A percentile compares a stretch with the other conserved stretches of the same genome.
These are phyloP conservation scores for Ceratobasidium sp. DNA, from an alignment of 1,284 basidiomycete species.

Conservation along the genomic window DNA sequence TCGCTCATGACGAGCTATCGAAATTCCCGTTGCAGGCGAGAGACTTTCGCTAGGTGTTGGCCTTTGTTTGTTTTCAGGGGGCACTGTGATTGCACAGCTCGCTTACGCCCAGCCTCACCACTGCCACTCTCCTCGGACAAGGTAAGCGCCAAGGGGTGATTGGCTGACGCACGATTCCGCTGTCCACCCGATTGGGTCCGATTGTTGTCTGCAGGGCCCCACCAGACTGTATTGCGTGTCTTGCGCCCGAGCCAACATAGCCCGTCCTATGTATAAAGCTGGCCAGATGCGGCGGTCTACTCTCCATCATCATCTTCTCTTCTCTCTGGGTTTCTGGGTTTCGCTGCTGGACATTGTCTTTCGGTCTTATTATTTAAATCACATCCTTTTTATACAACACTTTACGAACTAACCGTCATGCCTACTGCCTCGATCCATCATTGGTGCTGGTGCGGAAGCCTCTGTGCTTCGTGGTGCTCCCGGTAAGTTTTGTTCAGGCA, in stretches of 20 bases:
- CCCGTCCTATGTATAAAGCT: constrained; percentile 15
- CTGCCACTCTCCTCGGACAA: neutral
- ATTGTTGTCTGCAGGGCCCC: neutral
- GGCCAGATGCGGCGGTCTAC: neutral
- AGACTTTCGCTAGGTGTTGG: constrained; percentile 12
- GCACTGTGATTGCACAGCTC: neutral
- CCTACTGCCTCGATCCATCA: constrained; percentile 43
- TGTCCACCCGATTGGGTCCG: neutral
- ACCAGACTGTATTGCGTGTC: constrained; percentile 20
- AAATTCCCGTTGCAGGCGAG: neutral
- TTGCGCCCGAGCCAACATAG: constrained; percentile 15
- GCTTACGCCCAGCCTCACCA: neutral
- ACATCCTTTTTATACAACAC: neutral
- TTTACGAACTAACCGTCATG: constrained; percentile 27
- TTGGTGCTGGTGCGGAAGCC: constrained; percentile 42
- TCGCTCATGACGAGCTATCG: too few species aligned
- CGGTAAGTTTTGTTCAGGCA: neutral
- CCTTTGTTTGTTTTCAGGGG: neutral
- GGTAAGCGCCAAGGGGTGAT: neutral
- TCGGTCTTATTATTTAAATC: constrained; percentile 13
- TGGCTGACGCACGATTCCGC: neutral
- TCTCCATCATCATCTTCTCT: constrained; percentile 34
- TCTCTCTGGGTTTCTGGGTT: constrained; percentile 17
- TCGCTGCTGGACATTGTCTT: constrained; percentile 11
- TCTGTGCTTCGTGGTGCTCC: constrained; percentile 40